A percentile compares a stretch with the other conserved stretches of the same genome.
Evolutionary conservation across 139 green algal species (phyloP).

Genomic region (Ulvella scutata): DNA sequence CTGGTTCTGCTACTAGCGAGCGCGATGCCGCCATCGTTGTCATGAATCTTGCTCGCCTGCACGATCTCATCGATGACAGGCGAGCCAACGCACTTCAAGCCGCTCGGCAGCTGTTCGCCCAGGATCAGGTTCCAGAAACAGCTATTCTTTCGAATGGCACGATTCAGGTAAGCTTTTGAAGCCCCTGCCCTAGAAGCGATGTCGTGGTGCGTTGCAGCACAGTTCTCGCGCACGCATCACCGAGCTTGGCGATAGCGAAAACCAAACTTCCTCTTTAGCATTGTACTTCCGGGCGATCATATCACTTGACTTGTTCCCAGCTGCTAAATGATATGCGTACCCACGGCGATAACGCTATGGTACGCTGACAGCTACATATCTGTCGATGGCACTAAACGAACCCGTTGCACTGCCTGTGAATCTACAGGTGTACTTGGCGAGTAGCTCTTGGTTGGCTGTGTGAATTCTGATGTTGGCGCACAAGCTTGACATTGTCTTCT

Average conservation of each 20-base stretch:
- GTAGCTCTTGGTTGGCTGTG: too few species aligned
- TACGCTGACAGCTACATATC: too few species aligned
- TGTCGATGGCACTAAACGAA: too few species aligned
- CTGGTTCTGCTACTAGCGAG: not conserved
- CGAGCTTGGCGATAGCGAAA: too few species aligned
- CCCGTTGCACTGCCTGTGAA: too few species aligned
- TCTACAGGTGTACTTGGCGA: too few species aligned
- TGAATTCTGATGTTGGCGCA: too few species aligned
- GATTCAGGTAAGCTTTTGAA: not conserved
- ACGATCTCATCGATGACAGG: not conserved
- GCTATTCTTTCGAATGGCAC: not conserved
- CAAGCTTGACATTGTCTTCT: too few species aligned
- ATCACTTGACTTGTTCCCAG: not conserved
- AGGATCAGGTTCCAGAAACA: not conserved
- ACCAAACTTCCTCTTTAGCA: too few species aligned
- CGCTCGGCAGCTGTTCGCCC: not conserved
- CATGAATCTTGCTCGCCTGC: not conserved
- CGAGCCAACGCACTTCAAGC: not conserved
- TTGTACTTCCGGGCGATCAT: not conserved
- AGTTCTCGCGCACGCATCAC: too few species aligned
- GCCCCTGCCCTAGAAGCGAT: not conserved
- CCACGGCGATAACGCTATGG: too few species aligned
- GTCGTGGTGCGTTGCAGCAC: not conserved
- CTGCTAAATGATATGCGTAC: not conserved
- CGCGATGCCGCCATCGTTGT: not conserved